Evolutionary conservation across 768 basidiomycete species (phyloP).

Genomic region (Galerina marginata): DNA sequence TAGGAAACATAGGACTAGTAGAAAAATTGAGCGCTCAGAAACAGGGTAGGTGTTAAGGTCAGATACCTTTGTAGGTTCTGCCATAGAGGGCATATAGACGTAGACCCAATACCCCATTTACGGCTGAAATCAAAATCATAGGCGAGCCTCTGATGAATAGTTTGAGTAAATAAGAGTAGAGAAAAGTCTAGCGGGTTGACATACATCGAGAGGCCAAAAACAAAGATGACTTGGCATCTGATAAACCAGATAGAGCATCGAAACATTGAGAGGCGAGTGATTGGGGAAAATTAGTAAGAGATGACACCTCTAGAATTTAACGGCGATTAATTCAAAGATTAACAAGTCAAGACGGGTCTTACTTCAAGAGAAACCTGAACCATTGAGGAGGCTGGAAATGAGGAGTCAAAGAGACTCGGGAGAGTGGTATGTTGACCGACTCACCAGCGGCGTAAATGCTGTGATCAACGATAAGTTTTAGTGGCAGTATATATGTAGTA

Average conservation of each 20-base stretch:
- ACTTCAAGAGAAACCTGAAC: neutral
- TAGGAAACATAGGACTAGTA: neutral
- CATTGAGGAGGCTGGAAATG: neutral
- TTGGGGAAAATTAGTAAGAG: no score
- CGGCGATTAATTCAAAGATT: neutral
- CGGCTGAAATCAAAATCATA: neutral
- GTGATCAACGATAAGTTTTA: neutral
- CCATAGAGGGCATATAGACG: constrained; percentile 5
- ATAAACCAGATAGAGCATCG: neutral
- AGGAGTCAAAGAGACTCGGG: neutral
- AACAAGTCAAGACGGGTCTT: neutral
- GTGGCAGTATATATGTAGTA: neutral
- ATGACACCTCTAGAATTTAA: neutral
- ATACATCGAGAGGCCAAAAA: neutral
- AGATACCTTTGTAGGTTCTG: neutral
- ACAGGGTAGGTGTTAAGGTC: no score
- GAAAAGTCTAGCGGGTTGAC: neutral
- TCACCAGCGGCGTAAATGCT: neutral
- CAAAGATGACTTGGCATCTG: neutral
- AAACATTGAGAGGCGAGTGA: neutral
- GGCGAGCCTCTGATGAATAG: neutral
- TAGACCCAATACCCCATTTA: neutral
- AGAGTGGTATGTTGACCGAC: neutral
- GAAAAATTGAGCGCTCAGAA: neutral
- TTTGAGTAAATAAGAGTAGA: neutral